Conservation (phyloP, 345 rosid genomes). For the Lepidium aucheri region DNA sequence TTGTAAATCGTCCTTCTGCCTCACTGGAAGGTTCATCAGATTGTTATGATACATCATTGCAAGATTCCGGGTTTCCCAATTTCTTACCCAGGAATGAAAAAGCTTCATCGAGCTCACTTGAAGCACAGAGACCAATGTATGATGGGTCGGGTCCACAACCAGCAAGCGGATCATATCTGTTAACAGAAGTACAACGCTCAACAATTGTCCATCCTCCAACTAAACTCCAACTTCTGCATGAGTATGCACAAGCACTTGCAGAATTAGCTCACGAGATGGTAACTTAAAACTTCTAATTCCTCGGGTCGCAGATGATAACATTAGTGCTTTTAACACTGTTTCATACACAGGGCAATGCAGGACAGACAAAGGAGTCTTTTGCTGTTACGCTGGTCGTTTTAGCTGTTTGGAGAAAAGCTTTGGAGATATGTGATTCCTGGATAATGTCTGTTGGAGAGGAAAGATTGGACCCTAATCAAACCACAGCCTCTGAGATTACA, state of each 20-base stretch:
- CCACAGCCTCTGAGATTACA: slow-evolving; percentile 13
- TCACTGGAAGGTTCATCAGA: slow-evolving; percentile 53
- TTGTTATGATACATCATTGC: slow-evolving; percentile 47
- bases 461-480: slow-evolving; percentile 18
- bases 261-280: slow-evolving; percentile 67
- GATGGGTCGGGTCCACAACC: slow-evolving; percentile 27
- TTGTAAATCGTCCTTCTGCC: slow-evolving; percentile 45
- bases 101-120: slow-evolving; percentile 25
- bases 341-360: slow-evolving; percentile 49
- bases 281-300: not conserved
- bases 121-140: slow-evolving; percentile 29
- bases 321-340: not conserved
- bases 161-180: slow-evolving; percentile 27
- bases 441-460: slow-evolving; percentile 26
- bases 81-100: slow-evolving; percentile 32
- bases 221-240: slow-evolving; percentile 46
- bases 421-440: slow-evolving; percentile 54
- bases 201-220: slow-evolving; percentile 49
- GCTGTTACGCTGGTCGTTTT: slow-evolving; percentile 58
- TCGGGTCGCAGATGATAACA: not conserved
- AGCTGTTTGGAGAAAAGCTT: slow-evolving; percentile 65
- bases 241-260: slow-evolving; percentile 43
- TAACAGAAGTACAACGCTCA: slow-evolving; percentile 47
- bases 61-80: slow-evolving; percentile 32
- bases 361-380: slow-evolving; percentile 49